Evolutionary conservation across 352 stramenopile species (phyloP).

Genomic region (Peronospora farinosa): DNA sequence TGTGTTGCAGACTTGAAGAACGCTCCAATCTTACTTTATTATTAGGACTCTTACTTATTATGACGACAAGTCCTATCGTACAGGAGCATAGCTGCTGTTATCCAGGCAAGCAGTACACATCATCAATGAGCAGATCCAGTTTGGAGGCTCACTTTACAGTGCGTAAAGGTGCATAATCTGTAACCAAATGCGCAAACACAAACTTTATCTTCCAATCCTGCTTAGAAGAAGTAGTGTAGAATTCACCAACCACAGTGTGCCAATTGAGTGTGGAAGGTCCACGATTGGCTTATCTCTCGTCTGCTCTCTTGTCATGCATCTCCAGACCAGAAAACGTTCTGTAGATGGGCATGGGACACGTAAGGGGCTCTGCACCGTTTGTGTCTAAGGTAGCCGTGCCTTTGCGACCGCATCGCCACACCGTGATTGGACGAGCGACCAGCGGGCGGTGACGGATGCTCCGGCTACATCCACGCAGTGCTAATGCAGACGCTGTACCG

Average conservation of each 20-base stretch:
- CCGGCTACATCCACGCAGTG: neutral
- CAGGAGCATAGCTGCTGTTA: constrained; percentile 19
- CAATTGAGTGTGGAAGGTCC: neutral
- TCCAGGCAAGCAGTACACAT: constrained; percentile 16
- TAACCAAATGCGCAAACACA: neutral
- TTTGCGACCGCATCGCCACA: constrained; percentile 12
- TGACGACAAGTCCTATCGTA: constrained; percentile 7
- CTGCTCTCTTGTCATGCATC: constrained; percentile 30
- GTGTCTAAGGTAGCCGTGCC: constrained; percentile 8
- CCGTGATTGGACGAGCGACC: constrained; percentile 11
- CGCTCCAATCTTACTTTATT: constrained; percentile 1
- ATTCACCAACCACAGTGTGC: constrained; percentile 9
- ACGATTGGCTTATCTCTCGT: constrained; percentile 26
- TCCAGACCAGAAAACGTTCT: constrained; percentile 16
- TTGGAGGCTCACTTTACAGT: neutral
- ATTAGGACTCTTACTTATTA: neutral
- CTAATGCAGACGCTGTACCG: neutral
- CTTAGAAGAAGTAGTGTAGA: constrained; percentile 6
- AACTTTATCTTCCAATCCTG: no score
- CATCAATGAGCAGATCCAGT: constrained; percentile 4
- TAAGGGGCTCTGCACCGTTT: constrained; percentile 23
- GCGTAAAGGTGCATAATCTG: neutral
- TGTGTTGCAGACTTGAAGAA: neutral
- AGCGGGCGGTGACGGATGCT: neutral
- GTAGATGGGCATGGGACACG: constrained; percentile 27